Evolutionary conservation across 2,329 filamentous ascomycete species (phyloP).

Genomic region (Ceratocystis destructans): DNA sequence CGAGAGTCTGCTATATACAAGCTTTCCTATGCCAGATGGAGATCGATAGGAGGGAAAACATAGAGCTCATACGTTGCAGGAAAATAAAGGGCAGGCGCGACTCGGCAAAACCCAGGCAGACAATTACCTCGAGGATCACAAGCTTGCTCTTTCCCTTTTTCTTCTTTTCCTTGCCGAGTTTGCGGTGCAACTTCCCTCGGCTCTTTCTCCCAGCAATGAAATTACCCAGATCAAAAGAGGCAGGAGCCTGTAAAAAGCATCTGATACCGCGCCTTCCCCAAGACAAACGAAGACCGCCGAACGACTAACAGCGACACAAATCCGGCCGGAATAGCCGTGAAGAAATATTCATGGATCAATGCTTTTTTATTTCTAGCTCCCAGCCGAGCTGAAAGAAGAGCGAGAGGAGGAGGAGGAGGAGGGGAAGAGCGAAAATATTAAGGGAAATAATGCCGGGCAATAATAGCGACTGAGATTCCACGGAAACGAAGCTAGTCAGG

Average conservation of each 20-base stretch:
- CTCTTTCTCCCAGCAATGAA: background rate
- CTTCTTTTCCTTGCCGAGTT: background rate
- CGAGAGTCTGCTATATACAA: too few relatives aligned
- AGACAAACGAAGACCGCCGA: background rate
- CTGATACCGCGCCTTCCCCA: background rate
- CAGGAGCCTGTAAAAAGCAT: background rate
- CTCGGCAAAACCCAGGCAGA: background rate
- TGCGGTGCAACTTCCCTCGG: too few relatives aligned
- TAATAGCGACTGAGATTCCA: background rate
- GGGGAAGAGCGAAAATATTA: background rate
- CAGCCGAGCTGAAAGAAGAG: background rate
- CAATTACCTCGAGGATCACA: background rate
- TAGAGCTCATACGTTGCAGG: too few relatives aligned
- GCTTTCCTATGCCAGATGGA: background rate
- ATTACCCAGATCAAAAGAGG: background rate
- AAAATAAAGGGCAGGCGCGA: background rate
- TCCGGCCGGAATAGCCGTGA: conserved; percentile 1
- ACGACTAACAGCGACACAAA: background rate
- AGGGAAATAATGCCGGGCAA: background rate
- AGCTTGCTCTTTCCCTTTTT: background rate
- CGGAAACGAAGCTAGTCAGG: background rate
- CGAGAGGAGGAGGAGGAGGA: background rate
- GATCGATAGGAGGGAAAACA: too few relatives aligned
- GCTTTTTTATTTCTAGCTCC: too few relatives aligned
- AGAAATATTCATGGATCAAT: background rate